Evolutionary conservation across 306 rosid genomes (phyloP).

Genomic region (Cicer arietinum): DNA sequence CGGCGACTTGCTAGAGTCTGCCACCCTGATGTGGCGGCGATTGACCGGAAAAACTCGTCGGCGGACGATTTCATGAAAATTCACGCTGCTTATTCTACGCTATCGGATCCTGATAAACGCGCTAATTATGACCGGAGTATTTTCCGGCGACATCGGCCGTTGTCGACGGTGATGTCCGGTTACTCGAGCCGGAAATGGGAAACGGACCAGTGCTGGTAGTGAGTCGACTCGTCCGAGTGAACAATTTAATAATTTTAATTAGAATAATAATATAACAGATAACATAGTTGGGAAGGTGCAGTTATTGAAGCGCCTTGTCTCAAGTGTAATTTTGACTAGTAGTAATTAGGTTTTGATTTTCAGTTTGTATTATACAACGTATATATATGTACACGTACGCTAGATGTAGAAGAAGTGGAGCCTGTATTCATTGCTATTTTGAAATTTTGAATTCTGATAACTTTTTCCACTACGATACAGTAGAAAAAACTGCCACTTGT

Average conservation of each 20-base stretch:
- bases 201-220: constrained; percentile 98
- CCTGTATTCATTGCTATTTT: no score
- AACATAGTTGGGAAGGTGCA: constrained; percentile 22
- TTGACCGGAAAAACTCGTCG: constrained; percentile 63
- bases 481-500: no score
- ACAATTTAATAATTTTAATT: background rate
- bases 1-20: constrained; percentile 72
- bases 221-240: constrained; percentile 50
- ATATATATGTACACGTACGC: background rate
- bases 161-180: constrained; percentile 58
- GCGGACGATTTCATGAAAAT: constrained; percentile 78
- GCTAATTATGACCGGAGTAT: constrained; percentile 74
- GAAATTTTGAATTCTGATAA: no score
- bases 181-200: constrained; percentile 85
- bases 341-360: background rate
- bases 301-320: constrained; percentile 44
- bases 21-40: constrained; percentile 89
- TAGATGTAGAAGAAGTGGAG: no score
- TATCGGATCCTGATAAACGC: constrained; percentile 85
- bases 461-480: no score
- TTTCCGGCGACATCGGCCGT: constrained; percentile 58
- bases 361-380: constrained; percentile 19
- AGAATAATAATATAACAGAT: no score
- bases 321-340: constrained; percentile 24
- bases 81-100: constrained; percentile 84